Conservation (phyloP, 306 rosid genomes). For the Hippophae tibetana region DNA sequence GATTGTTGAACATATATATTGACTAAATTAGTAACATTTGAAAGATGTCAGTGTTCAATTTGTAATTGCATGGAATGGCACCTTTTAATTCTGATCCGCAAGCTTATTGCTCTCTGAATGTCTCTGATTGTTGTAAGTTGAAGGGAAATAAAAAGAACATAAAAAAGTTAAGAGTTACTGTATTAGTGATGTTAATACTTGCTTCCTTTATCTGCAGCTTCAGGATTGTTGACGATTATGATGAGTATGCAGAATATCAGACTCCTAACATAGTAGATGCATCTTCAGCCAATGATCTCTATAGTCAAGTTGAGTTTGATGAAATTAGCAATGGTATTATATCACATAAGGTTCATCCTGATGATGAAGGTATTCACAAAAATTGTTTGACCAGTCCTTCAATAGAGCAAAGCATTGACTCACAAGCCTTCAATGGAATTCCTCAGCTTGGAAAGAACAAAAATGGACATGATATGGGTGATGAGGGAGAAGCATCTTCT, state of each 20-base stretch:
- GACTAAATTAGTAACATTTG: neutral
- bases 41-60: slow-evolving; percentile 5
- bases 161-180: neutral
- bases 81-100: slow-evolving; percentile 6
- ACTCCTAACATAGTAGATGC: slow-evolving; percentile 44
- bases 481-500: slow-evolving; percentile 57
- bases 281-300: slow-evolving; percentile 46
- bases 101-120: slow-evolving; percentile 4
- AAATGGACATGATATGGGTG: slow-evolving; percentile 49
- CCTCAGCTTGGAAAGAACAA: slow-evolving; percentile 29
- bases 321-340: slow-evolving; percentile 41
- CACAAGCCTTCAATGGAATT: slow-evolving; percentile 40
- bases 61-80: slow-evolving; percentile 6
- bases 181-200: slow-evolving; percentile 17
- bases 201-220: slow-evolving; percentile 24
- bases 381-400: slow-evolving; percentile 33
- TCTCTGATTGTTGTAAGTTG: slow-evolving; percentile 2
- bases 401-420: slow-evolving; percentile 34
- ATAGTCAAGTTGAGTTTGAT: slow-evolving; percentile 43
- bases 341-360: slow-evolving; percentile 41
- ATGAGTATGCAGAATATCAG: slow-evolving; percentile 45
- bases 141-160: neutral
- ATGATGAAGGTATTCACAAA: slow-evolving; percentile 31
- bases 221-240: slow-evolving; percentile 64
- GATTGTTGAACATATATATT: slow-evolving; percentile 2